Evolutionary conservation across 192 early-diverging fungal genomes (phyloP).

Genomic region (Coemansia sp.): DNA sequence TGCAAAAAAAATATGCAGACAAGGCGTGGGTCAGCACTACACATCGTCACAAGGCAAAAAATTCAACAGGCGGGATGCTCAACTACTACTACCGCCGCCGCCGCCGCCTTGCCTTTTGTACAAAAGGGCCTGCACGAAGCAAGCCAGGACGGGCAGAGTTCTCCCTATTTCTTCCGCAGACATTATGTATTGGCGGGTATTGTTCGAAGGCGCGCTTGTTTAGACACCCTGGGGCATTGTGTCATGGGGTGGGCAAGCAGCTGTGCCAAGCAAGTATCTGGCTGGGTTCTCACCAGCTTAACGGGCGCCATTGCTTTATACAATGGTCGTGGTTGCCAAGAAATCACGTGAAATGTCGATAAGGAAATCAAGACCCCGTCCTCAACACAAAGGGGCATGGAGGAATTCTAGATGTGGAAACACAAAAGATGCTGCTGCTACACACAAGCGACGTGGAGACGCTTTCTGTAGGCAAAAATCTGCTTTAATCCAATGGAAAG

Average conservation of each 20-base stretch:
- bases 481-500: neutral
- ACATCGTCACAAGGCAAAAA: slow-evolving; percentile 3
- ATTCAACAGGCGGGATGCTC: neutral
- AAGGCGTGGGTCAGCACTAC: slow-evolving; percentile 6
- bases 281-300: neutral
- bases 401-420: neutral
- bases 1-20: neutral
- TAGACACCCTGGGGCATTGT: neutral
- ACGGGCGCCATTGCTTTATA: neutral
- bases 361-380: neutral
- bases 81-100: neutral
- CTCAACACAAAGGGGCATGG: neutral
- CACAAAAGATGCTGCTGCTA: neutral
- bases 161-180: neutral
- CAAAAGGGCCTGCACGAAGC: neutral
- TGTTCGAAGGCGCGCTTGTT: neutral
- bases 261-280: neutral
- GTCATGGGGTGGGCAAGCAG: neutral
- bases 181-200: neutral
- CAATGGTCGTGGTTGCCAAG: neutral
- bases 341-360: neutral
- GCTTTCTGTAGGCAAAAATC: neutral
- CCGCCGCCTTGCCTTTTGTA: neutral
- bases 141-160: neutral
- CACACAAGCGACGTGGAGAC: neutral